Conservation (phyloP, 148 eudicot species). For the Camellia japonica region DNA sequence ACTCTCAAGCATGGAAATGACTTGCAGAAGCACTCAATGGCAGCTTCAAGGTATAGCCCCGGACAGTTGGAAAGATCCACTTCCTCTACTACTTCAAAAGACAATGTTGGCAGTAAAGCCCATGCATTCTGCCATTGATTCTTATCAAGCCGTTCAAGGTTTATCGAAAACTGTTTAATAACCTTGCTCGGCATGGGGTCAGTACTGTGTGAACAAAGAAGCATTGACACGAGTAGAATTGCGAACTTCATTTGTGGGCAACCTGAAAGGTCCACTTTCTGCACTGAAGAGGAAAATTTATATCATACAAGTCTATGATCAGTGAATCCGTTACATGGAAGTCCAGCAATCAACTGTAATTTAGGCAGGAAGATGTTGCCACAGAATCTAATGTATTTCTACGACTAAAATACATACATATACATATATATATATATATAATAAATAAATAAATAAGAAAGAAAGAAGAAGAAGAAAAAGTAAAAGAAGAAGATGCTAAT, state of each 20-base stretch:
- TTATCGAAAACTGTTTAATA: conserved; percentile 18
- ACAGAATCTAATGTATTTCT: background rate
- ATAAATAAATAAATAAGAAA: no score
- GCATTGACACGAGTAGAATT: conserved; percentile 49
- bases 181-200: conserved; percentile 31
- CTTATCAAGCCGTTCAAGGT: conserved; percentile 23
- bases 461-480: no score
- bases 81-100: conserved; percentile 60
- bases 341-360: background rate
- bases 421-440: no score
- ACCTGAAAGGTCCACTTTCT: conserved; percentile 84
- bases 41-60: conserved; percentile 47
- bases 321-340: background rate
- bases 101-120: conserved; percentile 32
- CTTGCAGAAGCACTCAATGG: conserved; percentile 48
- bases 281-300: conserved; percentile 25
- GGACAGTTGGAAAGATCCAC: conserved; percentile 82
- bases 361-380: background rate
- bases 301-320: background rate
- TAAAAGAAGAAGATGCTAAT: background rate
- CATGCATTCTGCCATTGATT: conserved; percentile 18
- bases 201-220: conserved; percentile 37
- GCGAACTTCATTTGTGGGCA: conserved; percentile 64
- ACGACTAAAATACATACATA: background rate
- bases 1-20: conserved; percentile 70